These are phyloP conservation scores for Huntiella decipiens DNA, from an alignment of 2,329 filamentous ascomycete species.

Conservation along the genomic window DNA sequence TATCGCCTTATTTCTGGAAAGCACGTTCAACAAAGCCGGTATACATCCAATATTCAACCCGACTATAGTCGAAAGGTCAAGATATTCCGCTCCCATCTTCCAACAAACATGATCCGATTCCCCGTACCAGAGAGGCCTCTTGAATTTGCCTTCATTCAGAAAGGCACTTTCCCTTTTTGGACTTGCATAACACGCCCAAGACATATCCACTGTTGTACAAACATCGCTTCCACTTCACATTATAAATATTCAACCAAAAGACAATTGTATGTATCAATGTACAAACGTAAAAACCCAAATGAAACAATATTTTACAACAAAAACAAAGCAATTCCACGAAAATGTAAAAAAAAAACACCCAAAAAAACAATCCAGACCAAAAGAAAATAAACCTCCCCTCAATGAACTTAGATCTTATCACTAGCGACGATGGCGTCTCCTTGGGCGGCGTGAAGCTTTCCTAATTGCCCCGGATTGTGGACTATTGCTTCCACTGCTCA, in stretches of 20 bases:
- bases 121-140: constrained; percentile 11
- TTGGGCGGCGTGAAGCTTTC: too few relatives aligned
- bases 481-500: too few relatives aligned
- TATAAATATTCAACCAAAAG: background rate
- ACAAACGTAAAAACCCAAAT: background rate
- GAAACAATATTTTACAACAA: constrained; percentile 3
- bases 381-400: background rate
- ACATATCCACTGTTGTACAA: background rate
- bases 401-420: too few relatives aligned
- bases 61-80: background rate
- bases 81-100: background rate
- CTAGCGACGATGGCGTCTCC: too few relatives aligned
- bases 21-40: too few relatives aligned
- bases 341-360: background rate
- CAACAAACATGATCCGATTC: constrained; percentile 12
- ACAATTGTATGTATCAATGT: background rate
- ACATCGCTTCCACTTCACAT: background rate
- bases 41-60: background rate
- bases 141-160: background rate
- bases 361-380: constrained; percentile 1
- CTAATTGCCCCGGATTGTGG: too few relatives aligned
- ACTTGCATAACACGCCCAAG: background rate
- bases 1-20: too few relatives aligned
- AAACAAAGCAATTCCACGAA: constrained; percentile 1
- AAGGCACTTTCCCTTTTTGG: background rate